These are phyloP conservation scores for Ophiocordyceps camponoti-saundersi DNA, from an alignment of 2,329 filamentous ascomycete species.

Conservation along the genomic window DNA sequence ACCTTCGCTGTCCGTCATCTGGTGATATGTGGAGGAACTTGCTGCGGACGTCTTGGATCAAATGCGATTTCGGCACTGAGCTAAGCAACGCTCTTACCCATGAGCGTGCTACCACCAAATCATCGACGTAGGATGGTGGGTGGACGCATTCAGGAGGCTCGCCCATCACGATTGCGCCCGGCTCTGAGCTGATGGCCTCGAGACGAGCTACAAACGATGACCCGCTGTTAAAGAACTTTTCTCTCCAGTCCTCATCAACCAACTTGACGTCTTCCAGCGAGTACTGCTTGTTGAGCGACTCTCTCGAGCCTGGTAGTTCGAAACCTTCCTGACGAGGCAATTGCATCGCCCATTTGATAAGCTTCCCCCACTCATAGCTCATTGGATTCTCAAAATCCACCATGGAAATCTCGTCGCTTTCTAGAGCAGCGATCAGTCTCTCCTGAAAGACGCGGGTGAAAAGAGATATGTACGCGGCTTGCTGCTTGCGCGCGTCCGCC, in stretches of 20 bases:
- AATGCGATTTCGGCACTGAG: constrained; percentile 32
- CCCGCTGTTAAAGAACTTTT: constrained; percentile 35
- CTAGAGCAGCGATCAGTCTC: constrained; percentile 49
- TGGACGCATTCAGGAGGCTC: constrained; percentile 2
- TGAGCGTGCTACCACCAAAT: constrained; percentile 30
- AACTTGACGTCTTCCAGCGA: constrained; percentile 18
- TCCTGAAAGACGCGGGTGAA: constrained; percentile 45
- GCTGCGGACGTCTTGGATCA: constrained; percentile 26
- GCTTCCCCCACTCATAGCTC: constrained; percentile 48
- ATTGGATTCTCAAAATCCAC: constrained; percentile 47
- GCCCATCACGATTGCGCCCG: constrained; percentile 20
- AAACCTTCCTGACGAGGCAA: constrained; percentile 28
- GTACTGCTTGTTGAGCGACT: constrained; percentile 25
- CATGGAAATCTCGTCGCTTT: constrained; percentile 38
- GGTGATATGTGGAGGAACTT: constrained; percentile 32
- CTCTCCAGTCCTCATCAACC: constrained; percentile 28
- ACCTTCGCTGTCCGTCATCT: constrained; percentile 20
- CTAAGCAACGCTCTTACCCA: constrained; percentile 44
- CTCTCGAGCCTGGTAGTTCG: constrained; percentile 28
- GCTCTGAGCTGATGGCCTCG: constrained; percentile 32
- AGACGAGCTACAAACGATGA: constrained; percentile 40
- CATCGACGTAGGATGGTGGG: constrained; percentile 3
- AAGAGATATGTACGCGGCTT: constrained; percentile 34
- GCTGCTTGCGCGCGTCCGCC: constrained; percentile 31
- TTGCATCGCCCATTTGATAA: constrained; percentile 50